Conservation (phyloP, 768 basidiomycete genomes). For the Pleurotus eryngii region DNA sequence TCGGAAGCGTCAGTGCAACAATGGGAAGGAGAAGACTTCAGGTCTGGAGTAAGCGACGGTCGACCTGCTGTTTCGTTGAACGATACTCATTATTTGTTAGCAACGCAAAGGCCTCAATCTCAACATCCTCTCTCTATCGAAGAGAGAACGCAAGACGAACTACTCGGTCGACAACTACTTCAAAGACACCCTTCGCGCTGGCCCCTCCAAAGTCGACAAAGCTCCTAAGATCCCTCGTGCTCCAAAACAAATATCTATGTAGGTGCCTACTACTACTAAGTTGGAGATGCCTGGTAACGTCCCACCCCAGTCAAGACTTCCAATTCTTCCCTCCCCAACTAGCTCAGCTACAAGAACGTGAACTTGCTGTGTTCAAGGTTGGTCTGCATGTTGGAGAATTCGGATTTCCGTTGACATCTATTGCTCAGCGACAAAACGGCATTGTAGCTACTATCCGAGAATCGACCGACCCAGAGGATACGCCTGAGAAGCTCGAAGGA, state of each 20-base stretch:
- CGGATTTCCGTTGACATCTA: not conserved
- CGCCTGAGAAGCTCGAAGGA: slow-evolving; percentile 79
- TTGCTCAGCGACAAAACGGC: slow-evolving; percentile 56
- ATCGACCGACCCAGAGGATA: slow-evolving; percentile 66
- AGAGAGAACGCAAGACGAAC: slow-evolving; percentile 90
- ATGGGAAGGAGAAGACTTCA: slow-evolving; percentile 96
- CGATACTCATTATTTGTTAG: not conserved
- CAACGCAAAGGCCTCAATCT: slow-evolving; percentile 70
- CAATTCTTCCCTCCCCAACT: slow-evolving; percentile 91
- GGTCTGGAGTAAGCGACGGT: slow-evolving; percentile 52
- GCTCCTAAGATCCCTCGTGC: slow-evolving; percentile 79
- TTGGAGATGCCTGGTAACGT: not conserved
- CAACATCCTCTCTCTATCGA: slow-evolving; percentile 82
- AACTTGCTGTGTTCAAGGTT: slow-evolving; percentile 79
- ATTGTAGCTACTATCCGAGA: slow-evolving; percentile 66
- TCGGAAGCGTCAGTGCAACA: slow-evolving; percentile 87
- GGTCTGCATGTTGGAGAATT: slow-evolving; percentile 3
- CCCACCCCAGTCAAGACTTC: slow-evolving; percentile 74
- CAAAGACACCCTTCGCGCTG: slow-evolving; percentile 83
- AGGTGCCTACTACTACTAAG: slow-evolving; percentile 7
- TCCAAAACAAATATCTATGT: slow-evolving; percentile 87
- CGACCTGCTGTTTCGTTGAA: too few relatives aligned
- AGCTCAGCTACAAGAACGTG: slow-evolving; percentile 80
- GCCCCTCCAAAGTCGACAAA: slow-evolving; percentile 76
- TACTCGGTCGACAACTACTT: slow-evolving; percentile 96